These are phyloP conservation scores for Linum usitatissimum DNA, from an alignment of 345 rosid species.

Conservation along the genomic window DNA sequence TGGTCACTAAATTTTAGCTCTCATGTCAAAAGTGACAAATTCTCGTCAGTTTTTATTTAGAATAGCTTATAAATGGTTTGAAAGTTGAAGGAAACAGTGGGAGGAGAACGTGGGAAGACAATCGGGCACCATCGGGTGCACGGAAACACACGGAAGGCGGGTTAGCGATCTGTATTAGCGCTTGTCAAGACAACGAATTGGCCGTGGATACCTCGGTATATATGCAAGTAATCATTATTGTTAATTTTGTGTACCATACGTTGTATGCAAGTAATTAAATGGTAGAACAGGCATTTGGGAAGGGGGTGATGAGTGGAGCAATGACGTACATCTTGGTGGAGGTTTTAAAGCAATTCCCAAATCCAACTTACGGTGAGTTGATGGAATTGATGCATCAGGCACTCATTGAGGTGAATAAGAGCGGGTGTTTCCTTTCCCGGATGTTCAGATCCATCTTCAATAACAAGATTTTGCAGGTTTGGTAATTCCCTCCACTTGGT, in stretches of 20 bases:
- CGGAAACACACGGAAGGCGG: slow-evolving; percentile 43
- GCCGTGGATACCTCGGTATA: slow-evolving; percentile 38
- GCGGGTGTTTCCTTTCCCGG: not conserved
- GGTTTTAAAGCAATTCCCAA: not conserved
- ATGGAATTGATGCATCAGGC: slow-evolving; percentile 11
- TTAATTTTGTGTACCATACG: not conserved
- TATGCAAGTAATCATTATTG: no score
- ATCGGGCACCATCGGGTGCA: slow-evolving; percentile 28
- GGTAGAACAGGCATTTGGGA: slow-evolving; percentile 11
- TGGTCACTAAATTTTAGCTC: no score
- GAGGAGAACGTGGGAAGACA: slow-evolving; percentile 12
- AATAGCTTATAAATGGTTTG: no score
- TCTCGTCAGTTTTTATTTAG: no score
- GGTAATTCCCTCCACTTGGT: no score
- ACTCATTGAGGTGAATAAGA: slow-evolving; percentile 5
- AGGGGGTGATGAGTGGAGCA: slow-evolving; percentile 13
- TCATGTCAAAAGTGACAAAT: no score
- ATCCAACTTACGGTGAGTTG: slow-evolving; percentile 8
- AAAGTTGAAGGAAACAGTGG: no score
- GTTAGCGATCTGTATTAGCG: slow-evolving; percentile 38
- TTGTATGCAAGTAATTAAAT: not conserved
- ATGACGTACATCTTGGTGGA: slow-evolving; percentile 14
- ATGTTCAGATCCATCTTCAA: not conserved
- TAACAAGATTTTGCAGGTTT: slow-evolving; percentile 12
- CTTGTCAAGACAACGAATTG: slow-evolving; percentile 35